phyloP scores from a whole-genome alignment of 352 stramenopile genomes.

The Globisporangium middletonii region DNA sequence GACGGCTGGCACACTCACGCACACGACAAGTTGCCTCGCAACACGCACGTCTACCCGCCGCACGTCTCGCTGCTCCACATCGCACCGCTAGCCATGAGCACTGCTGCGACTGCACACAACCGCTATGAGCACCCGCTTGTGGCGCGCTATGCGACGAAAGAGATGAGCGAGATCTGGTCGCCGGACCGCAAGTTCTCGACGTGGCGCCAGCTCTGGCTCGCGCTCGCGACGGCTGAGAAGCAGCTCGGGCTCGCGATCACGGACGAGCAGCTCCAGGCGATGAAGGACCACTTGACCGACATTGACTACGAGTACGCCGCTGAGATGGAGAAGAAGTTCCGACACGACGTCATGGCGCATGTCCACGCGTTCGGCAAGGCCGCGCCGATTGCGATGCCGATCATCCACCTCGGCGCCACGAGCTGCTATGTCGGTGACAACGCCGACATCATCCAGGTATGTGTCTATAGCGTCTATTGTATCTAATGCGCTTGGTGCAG shows the following conservation, averaged over 20 bases:
- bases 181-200: conserved; percentile 99
- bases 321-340: conserved; percentile 98
- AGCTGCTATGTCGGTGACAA: conserved; percentile 99
- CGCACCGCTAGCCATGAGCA: conserved; percentile 22
- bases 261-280: conserved; percentile 96
- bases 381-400: conserved; percentile 94
- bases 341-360: conserved; percentile 99
- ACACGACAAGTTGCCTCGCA: conserved; percentile 7
- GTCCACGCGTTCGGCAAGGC: conserved; percentile 98
- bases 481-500: not conserved
- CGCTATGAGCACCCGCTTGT: conserved; percentile 89
- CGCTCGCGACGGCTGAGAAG: conserved; percentile 95
- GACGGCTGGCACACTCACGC: not conserved
- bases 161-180: conserved; percentile 99
- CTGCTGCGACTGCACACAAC: conserved; percentile 42
- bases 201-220: conserved; percentile 98
- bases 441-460: conserved; percentile 96
- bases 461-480: not conserved
- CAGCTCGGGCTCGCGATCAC: conserved; percentile 97
- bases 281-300: conserved; percentile 93
- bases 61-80: not conserved
- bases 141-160: conserved; percentile 96
- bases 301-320: conserved; percentile 98
- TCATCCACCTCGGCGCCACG: conserved; percentile 98
- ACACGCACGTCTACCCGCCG: not conserved